Conservation (phyloP, 805 yeast species). For the Ogataea degrootiae region DNA sequence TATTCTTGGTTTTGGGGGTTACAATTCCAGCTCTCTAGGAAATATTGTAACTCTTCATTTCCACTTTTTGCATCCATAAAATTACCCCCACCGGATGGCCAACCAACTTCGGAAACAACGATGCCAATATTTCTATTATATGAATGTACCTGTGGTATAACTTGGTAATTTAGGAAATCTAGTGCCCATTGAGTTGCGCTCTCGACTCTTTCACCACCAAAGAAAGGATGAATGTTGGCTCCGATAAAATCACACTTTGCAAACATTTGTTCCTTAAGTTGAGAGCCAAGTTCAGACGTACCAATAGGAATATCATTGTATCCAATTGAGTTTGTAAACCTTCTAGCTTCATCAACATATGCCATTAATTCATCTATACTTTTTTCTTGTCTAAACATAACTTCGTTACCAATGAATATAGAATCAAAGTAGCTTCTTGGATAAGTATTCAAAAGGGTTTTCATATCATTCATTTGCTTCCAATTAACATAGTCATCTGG, state of each 20-base stretch:
- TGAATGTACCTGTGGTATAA: conserved; percentile 34
- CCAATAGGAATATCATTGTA: conserved; percentile 49
- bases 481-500: conserved; percentile 38
- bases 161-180: conserved; percentile 40
- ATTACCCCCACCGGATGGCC: conserved; percentile 64
- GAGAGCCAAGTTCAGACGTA: conserved; percentile 54
- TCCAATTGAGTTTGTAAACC: conserved; percentile 31
- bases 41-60: conserved; percentile 36
- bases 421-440: conserved; percentile 46
- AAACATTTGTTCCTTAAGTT: conserved; percentile 35
- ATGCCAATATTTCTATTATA: conserved; percentile 26
- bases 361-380: conserved; percentile 32
- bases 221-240: conserved; percentile 64
- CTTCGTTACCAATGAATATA: conserved; percentile 61
- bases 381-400: conserved; percentile 48
- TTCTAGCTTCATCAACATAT: conserved; percentile 39
- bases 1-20: conserved; percentile 31
- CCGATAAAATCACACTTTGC: conserved; percentile 52
- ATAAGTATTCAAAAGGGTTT: conserved; percentile 34
- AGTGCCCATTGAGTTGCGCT: conserved; percentile 50
- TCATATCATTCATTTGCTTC: conserved; percentile 43
- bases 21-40: conserved; percentile 52
- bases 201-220: conserved; percentile 49
- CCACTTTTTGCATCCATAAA: conserved; percentile 45
- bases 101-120: conserved; percentile 60